Evolutionary conservation across 1,284 basidiomycete genomes (phyloP).

Genomic region (Abortiporus biennis): DNA sequence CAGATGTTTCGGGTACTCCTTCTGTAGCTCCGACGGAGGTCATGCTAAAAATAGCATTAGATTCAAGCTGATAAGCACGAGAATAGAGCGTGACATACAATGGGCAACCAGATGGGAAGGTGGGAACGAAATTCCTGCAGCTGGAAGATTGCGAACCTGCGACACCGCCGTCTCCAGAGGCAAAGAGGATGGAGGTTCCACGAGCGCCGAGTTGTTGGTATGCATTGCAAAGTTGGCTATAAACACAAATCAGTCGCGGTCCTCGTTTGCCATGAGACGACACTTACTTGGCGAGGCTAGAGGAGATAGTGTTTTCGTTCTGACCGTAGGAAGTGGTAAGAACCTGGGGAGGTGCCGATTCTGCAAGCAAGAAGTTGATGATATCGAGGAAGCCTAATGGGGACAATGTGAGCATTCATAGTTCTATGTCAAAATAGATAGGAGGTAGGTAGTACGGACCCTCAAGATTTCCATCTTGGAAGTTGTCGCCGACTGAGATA

Average conservation of each 20-base stretch:
- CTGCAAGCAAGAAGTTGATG: conserved; percentile 22
- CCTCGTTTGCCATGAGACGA: conserved; percentile 34
- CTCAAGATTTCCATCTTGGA: conserved; percentile 14
- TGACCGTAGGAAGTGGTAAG: conserved; percentile 37
- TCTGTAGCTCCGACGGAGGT: conserved; percentile 56
- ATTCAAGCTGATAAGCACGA: neutral
- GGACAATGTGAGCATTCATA: no score
- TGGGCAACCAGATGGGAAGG: conserved; percentile 48
- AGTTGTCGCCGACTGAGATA: conserved; percentile 35
- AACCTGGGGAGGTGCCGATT: conserved; percentile 40
- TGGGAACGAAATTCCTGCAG: conserved; percentile 49
- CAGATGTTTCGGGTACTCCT: conserved; percentile 39
- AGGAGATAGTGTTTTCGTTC: conserved; percentile 19
- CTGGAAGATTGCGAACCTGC: conserved; percentile 51
- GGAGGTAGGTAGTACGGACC: no score
- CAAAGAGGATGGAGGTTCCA: conserved; percentile 55
- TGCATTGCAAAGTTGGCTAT: conserved; percentile 40
- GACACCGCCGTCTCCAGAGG: conserved; percentile 63
- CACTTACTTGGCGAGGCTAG: conserved; percentile 48
- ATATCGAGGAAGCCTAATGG: conserved; percentile 18
- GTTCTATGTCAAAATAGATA: no score
- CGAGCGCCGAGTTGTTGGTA: conserved; percentile 60
- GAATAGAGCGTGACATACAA: conserved; percentile 12
- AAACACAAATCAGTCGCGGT: neutral
- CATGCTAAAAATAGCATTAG: conserved; percentile 25